Evolutionary conservation across 495 filamentous ascomycete genomes (phyloP).

Genomic region (Tetracladium setigerum): DNA sequence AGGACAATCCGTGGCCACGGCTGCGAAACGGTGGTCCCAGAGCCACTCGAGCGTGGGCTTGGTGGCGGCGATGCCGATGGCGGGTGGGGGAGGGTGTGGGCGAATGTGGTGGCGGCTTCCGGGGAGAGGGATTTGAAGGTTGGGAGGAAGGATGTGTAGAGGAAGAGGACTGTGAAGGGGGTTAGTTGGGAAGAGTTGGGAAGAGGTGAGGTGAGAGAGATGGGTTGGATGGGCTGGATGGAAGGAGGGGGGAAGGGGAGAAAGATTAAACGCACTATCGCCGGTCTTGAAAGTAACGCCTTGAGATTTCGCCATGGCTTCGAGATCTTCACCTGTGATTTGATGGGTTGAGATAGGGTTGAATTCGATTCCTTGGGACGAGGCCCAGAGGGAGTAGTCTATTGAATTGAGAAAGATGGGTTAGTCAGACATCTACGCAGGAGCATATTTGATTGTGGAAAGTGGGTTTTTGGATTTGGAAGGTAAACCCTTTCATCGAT

Average conservation of each 20-base stretch:
- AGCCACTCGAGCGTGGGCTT: slow-evolving; percentile 36
- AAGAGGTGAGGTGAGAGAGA: no score
- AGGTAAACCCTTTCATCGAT: no score
- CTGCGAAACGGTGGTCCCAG: slow-evolving; percentile 33
- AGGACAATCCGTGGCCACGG: slow-evolving; percentile 42
- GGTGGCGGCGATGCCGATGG: slow-evolving; percentile 38
- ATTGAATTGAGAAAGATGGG: no score
- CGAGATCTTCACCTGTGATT: slow-evolving; percentile 34
- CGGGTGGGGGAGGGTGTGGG: slow-evolving; percentile 24
- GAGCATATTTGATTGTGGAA: no score
- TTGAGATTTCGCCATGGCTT: slow-evolving; percentile 30
- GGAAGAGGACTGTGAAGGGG: no score
- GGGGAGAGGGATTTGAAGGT: slow-evolving; percentile 31
- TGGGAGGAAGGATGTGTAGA: slow-evolving; percentile 40
- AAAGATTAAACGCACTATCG: no score
- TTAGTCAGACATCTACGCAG: no score
- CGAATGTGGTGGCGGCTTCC: slow-evolving; percentile 25
- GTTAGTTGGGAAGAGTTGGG: no score
- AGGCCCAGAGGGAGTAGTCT: slow-evolving; percentile 26
- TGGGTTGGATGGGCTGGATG: no score
- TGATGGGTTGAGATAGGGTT: slow-evolving; percentile 30
- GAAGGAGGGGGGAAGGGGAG: no score
- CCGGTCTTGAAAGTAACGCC: slow-evolving; percentile 32
- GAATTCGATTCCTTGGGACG: slow-evolving; percentile 27
- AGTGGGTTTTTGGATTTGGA: no score